A percentile compares a stretch with the other conserved stretches of the same genome.
phyloP scores from a whole-genome alignment of 495 filamentous ascomycete genomes.

The Peziza echinospora region DNA sequence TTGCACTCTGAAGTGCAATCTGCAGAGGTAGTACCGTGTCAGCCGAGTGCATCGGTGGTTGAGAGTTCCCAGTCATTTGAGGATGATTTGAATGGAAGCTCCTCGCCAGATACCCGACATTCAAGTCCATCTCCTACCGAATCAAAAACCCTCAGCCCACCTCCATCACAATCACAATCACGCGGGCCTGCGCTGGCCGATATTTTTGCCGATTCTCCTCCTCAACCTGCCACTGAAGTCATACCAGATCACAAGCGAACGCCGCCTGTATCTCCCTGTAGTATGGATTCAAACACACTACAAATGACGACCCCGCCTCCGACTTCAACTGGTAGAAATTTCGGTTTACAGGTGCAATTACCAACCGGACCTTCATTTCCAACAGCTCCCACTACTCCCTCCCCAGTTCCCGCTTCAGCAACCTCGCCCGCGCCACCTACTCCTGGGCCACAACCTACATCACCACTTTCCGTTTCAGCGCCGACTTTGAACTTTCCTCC shows the following conservation, averaged over 20 bases:
- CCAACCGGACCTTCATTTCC: not conserved
- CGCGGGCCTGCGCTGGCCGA: not conserved
- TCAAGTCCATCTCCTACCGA: no score
- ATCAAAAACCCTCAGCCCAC: no score
- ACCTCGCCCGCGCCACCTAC: not conserved
- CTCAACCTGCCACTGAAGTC: not conserved
- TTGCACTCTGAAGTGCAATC: no score
- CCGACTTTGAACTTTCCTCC: not conserved
- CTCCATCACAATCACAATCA: no score
- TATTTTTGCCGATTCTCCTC: not conserved
- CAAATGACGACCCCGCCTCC: not conserved
- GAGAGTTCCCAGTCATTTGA: no score
- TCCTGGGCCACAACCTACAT: not conserved
- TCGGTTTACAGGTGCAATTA: not conserved
- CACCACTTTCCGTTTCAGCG: not conserved
- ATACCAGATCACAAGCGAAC: not conserved
- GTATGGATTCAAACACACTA: not conserved
- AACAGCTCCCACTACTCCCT: not conserved
- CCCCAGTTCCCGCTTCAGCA: not conserved
- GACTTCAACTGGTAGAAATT: not conserved
- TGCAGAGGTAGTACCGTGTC: no score
- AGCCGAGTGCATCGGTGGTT: no score
- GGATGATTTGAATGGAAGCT: no score
- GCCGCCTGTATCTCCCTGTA: not conserved
- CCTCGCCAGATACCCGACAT: no score